Base-by-base conservation (phyloP, 345 rosid species). In the Toxicodendron radicans region DNA sequence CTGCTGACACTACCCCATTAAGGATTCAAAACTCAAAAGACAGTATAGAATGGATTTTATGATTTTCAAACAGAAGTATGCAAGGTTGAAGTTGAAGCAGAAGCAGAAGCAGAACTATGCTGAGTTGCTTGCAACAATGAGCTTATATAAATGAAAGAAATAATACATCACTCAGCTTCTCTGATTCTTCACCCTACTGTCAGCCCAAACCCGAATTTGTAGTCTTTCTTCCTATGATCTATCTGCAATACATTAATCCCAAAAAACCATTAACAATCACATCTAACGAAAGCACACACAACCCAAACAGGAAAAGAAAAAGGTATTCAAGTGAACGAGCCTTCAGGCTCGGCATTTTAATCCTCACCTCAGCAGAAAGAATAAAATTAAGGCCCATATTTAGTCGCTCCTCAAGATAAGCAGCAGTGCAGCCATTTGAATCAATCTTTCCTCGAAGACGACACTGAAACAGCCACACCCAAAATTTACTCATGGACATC, bases 371-470 rank as follows among this genome's bases (percentile, higher is more conserved):
- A 10, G 99, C 98, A 10, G 99, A 95, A 20, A 95, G 88, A 74
- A 91, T 76, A 61, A 95, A 95, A 73, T 81, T 85, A 62, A 95
- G 95, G 72, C 98, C 99, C 93, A 89, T 84, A 75, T 87, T 91
- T 78, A 95, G 83, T 69, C 98, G 85, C 85, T 95, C 99, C 84
- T 95, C 98, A 76, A 95, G 82, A 77, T 80, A 92, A 14, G 99
- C 92, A 7, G 98, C 78, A 33, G 87, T 68, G 65, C 89, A 83
- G 23, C 99, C 99, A 78, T 86, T 95, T 4, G 99, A 93, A 83
- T 95, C 99, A 58, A 95, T 89, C 90, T 91, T 93, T 54, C 99
- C 99, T 76, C 99, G 84, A 33, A 95, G 82, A 64, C 99, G 98
- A 69, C 93, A 81, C 98, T 95, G 94, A 66, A 79, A 80, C 74